Base-by-base conservation (phyloP, 2,329 filamentous ascomycete species). In the Aureobasidium sp. region DNA sequence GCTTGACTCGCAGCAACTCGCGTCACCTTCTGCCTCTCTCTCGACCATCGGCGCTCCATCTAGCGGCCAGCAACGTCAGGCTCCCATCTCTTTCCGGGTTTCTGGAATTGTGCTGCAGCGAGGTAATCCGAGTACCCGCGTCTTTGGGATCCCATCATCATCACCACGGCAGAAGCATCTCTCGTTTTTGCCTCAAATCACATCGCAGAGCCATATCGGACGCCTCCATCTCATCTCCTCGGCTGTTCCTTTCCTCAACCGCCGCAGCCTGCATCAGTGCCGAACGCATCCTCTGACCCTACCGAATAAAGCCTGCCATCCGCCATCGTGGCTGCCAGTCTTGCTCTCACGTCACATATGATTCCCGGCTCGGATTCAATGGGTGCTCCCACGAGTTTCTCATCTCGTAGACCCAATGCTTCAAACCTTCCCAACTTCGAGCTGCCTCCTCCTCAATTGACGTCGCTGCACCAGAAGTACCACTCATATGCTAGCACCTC, bases 381-480 rank as follows among this genome's bases (percentile, higher is more conserved):
- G 77, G 81, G 81, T 74, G 78, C 80, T 69, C 80, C 83, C 68
- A 80, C 82, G 71, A 88, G 87, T 77, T 86, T 91, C 72, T 84
- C 86, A 68, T 82, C 86, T 73, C 84, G 88, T 70, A 84, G 88
- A 74, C 84, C 86, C 70, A 87, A 87, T 70, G 85, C 87, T 65
- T 84, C 83, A 63, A 82, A 83, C 68, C 81, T 91, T 65, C 87
- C 87, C 63, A 82, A 77, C 67, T 89, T 90, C 71, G 85, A 88
- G 70, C 82, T 90, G 56, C 84, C 85, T 66, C 84, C 87, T 60
- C 85, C 85, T 67, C 81, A 83, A 56, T 77, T 82, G 70, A 75
- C 73, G 68, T 75, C 73, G 73, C 75, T 75, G 53, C 69, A 75
- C 27, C 73, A 82, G 68, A 84, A 84, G 72, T 83, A 81, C 68